Percentiles rank a stretch among this genome's conserved stretches.
Evolutionary conservation across 345 rosid genomes (phyloP).

Genomic region (Arabis alpina): DNA sequence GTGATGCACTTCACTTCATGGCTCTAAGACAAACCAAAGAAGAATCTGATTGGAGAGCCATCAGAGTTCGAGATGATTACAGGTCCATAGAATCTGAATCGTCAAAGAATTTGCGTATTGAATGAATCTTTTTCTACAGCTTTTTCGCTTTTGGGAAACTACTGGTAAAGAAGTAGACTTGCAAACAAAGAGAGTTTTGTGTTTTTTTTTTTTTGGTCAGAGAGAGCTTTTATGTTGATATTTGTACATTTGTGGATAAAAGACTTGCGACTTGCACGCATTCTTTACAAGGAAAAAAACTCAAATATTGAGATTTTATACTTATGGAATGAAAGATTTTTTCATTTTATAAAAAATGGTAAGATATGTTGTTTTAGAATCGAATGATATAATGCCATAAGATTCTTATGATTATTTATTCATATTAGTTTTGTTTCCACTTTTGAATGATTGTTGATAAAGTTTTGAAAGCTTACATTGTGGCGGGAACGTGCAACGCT

Average conservation of each 20-base stretch:
- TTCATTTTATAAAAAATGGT: too few species aligned
- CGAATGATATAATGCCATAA: too few species aligned
- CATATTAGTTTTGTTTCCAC: neutral
- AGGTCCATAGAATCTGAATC: slow-evolving; percentile 38
- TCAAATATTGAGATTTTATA: neutral
- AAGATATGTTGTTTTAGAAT: too few species aligned
- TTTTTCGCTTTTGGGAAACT: neutral
- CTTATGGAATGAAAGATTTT: too few species aligned
- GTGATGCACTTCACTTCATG: slow-evolving; percentile 88
- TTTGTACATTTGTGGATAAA: slow-evolving; percentile 33
- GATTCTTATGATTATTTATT: neutral
- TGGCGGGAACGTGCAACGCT: slow-evolving; percentile 30
- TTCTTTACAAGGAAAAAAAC: slow-evolving; percentile 10
- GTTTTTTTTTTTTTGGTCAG: neutral
- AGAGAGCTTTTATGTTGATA: slow-evolving; percentile 10
- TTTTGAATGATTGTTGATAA: slow-evolving; percentile 5
- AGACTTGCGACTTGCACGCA: neutral
- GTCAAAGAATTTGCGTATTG: slow-evolving; percentile 28
- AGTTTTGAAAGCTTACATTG: slow-evolving; percentile 6
- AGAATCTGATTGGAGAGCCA: slow-evolving; percentile 75
- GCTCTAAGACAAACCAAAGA: slow-evolving; percentile 77
- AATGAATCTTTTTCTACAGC: slow-evolving; percentile 23
- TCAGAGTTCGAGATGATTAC: slow-evolving; percentile 65
- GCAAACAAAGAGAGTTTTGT: slow-evolving; percentile 11
- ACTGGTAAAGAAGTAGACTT: slow-evolving; percentile 12